A percentile compares a stretch with the other conserved stretches of the same genome.
phyloP scores from a whole-genome alignment of 805 yeast genomes.

The Saccharomycopsis olivae region DNA sequence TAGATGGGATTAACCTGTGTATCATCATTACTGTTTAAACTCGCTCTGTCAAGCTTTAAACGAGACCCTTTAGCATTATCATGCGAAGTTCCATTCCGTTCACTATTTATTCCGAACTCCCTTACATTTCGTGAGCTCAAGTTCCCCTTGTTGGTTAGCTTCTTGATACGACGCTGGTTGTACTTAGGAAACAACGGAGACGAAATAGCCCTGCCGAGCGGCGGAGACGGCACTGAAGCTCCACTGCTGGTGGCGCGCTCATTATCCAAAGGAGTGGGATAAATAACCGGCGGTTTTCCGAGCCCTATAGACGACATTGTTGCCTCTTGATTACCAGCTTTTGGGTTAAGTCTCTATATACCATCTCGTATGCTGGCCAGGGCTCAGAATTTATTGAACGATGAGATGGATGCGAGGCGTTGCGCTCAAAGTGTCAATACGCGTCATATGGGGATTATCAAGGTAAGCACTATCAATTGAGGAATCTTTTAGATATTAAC shows the following conservation, averaged over 20 bases:
- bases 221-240: not conserved
- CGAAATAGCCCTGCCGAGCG: not conserved
- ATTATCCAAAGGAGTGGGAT: constrained; percentile 16
- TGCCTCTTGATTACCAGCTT: not conserved
- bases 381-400: too few relatives aligned
- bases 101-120: too few relatives aligned
- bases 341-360: too few relatives aligned
- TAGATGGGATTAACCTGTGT: constrained; percentile 6
- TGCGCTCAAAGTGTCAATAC: too few relatives aligned
- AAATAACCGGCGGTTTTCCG: constrained; percentile 18
- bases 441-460: too few relatives aligned
- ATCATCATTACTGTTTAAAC: not conserved
- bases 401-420: too few relatives aligned
- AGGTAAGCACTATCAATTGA: too few relatives aligned
- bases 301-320: constrained; percentile 18
- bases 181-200: constrained; percentile 12
- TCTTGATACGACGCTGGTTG: constrained; percentile 11
- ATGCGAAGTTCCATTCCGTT: not conserved
- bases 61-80: not conserved
- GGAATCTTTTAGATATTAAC: too few relatives aligned
- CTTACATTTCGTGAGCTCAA: too few relatives aligned
- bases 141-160: constrained; percentile 4
- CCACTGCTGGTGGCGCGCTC: not conserved
- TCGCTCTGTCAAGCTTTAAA: not conserved
- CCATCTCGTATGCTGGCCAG: too few relatives aligned